Evolutionary conservation across 2,329 filamentous ascomycete species (phyloP).

Genomic region (Sporothrix pseudoabietina): DNA sequence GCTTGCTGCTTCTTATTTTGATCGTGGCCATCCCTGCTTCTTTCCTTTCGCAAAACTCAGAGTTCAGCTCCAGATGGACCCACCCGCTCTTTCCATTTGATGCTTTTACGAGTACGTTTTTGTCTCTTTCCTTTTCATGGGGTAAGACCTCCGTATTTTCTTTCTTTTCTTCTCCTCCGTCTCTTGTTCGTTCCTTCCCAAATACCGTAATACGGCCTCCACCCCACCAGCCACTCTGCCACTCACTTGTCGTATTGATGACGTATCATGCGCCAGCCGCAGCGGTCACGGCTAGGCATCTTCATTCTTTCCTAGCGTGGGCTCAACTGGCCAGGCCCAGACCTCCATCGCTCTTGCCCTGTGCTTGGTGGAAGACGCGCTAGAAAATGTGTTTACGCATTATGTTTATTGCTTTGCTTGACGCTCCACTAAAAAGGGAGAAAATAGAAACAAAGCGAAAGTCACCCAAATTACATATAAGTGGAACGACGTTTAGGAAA

Average conservation of each 20-base stretch:
- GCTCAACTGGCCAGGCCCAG: background rate
- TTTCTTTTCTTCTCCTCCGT: background rate
- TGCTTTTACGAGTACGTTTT: background rate
- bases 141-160: background rate
- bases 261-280: conserved; percentile 15
- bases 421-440: background rate
- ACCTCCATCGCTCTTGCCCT: background rate
- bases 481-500: background rate
- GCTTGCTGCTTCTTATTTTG: background rate
- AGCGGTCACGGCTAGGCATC: background rate
- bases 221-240: conserved; percentile 10
- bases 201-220: background rate
- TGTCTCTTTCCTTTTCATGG: background rate
- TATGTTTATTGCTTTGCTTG: background rate
- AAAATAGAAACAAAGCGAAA: conserved; percentile 6
- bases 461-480: background rate
- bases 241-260: conserved; percentile 11
- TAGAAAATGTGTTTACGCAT: too few relatives aligned
- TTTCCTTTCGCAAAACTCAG: background rate
- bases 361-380: background rate
- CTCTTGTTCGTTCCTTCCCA: background rate
- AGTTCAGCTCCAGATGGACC: background rate
- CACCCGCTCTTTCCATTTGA: conserved; percentile 7
- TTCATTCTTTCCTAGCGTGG: background rate
- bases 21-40: background rate